Conservation (phyloP, 257 asterid species). For the Solanum paucissectum region DNA sequence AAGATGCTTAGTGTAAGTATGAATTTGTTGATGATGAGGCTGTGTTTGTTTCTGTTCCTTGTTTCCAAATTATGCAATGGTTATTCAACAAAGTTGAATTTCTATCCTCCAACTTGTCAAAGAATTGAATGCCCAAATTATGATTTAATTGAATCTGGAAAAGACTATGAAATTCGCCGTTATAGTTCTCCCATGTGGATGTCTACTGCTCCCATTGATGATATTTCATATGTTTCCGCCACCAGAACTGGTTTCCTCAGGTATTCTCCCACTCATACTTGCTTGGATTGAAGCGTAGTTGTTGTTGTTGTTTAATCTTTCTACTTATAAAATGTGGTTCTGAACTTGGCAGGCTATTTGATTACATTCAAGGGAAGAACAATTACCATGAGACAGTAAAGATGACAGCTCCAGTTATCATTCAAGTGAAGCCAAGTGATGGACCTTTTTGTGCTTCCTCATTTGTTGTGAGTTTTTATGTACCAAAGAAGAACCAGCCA, state of each 20-base stretch:
- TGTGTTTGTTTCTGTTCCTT: not conserved
- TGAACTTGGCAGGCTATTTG: constrained; percentile 37
- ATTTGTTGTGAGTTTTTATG: constrained; percentile 53
- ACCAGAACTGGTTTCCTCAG: constrained; percentile 47
- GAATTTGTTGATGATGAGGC: not conserved
- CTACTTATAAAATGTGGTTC: not conserved
- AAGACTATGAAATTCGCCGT: constrained; percentile 76
- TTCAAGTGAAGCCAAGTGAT: constrained; percentile 64
- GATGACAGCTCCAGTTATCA: constrained; percentile 79
- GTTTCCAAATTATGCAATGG: not conserved
- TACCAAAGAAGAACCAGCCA: constrained; percentile 59
- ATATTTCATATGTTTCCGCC: constrained; percentile 48
- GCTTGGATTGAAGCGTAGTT: not conserved
- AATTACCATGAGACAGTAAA: constrained; percentile 45
- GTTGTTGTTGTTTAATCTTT: not conserved
- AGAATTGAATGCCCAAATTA: constrained; percentile 83
- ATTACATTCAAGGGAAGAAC: constrained; percentile 70
- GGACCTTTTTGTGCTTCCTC: constrained; percentile 80
- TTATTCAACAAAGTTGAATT: constrained; percentile 1
- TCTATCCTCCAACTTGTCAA: constrained; percentile 63
- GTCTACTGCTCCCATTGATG: constrained; percentile 67
- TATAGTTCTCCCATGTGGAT: constrained; percentile 64
- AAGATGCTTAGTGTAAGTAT: not conserved
- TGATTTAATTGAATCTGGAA: constrained; percentile 54
- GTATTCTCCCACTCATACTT: constrained; percentile 6